Conservation (phyloP, 495 filamentous ascomycete genomes). For the Penicillium argentinense region DNA sequence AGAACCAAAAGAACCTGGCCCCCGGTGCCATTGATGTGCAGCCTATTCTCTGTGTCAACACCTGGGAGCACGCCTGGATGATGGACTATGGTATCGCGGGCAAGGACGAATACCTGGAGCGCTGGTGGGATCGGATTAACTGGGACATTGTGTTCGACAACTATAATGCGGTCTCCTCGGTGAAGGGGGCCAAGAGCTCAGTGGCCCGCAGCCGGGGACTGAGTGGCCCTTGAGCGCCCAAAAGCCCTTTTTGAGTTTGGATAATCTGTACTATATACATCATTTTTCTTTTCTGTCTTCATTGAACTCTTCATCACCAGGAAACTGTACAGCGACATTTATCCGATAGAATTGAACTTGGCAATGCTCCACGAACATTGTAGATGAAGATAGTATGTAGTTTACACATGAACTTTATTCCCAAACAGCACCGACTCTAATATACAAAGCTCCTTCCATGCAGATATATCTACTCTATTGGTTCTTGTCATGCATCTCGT, state of each 20-base stretch:
- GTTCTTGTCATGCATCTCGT: constrained; percentile 46
- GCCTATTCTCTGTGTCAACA: constrained; percentile 87
- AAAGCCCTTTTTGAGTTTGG: constrained; percentile 18
- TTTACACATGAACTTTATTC: too few species aligned
- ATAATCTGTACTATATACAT: constrained; percentile 37
- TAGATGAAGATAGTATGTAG: too few species aligned
- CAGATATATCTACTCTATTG: constrained; percentile 9
- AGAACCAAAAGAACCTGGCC: constrained; percentile 48
- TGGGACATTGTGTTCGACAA: constrained; percentile 69
- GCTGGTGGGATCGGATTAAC: constrained; percentile 85
- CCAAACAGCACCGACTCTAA: too few species aligned
- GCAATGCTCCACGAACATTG: too few species aligned
- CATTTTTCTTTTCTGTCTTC: constrained; percentile 22
- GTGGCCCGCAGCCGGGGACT: constrained; percentile 28
- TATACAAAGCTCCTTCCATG: constrained; percentile 7
- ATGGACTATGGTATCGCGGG: constrained; percentile 78
- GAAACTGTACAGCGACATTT: constrained; percentile 20
- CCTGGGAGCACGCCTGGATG: constrained; percentile 94
- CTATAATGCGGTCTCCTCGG: constrained; percentile 38
- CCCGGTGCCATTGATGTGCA: constrained; percentile 69
- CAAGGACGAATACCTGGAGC: constrained; percentile 72
- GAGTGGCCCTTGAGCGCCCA: constrained; percentile 27
- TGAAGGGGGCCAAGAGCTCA: constrained; percentile 18
- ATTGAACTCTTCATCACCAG: neutral
- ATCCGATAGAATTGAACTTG: constrained; percentile 16